phyloP scores from a whole-genome alignment of 2,329 filamentous ascomycete genomes.

The Phoma sp. region DNA sequence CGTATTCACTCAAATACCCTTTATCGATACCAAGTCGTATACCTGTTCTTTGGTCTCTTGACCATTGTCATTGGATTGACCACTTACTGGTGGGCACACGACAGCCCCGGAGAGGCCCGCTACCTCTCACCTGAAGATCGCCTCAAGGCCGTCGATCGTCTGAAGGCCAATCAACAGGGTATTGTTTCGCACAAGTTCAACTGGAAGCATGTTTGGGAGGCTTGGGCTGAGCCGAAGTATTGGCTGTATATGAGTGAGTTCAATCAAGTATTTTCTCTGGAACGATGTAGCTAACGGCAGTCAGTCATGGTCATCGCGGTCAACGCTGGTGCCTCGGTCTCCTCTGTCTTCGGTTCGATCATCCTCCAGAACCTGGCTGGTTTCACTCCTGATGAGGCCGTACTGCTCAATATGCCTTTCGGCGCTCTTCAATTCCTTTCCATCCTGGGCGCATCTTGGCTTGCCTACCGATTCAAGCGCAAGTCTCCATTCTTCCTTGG shows the following conservation, averaged over 20 bases:
- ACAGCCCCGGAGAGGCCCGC: slow-evolving; percentile 63
- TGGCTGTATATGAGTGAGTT: slow-evolving; percentile 50
- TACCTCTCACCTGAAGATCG: slow-evolving; percentile 69
- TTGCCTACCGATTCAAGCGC: slow-evolving; percentile 66
- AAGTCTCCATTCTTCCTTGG: slow-evolving; percentile 57
- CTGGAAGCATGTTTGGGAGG: slow-evolving; percentile 66
- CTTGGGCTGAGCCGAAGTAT: slow-evolving; percentile 60
- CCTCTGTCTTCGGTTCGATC: slow-evolving; percentile 66
- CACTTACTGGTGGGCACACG: slow-evolving; percentile 56
- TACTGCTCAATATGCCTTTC: slow-evolving; percentile 62
- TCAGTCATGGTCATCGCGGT: slow-evolving; percentile 31
- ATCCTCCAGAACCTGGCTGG: slow-evolving; percentile 63
- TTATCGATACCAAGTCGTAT: slow-evolving; percentile 66
- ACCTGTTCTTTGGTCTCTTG: slow-evolving; percentile 51
- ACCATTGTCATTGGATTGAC: slow-evolving; percentile 49
- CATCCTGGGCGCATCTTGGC: slow-evolving; percentile 54
- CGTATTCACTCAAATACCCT: slow-evolving; percentile 60
- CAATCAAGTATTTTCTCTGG: neutral
- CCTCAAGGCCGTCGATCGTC: slow-evolving; percentile 70
- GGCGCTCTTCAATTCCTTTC: slow-evolving; percentile 48
- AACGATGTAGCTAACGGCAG: neutral
- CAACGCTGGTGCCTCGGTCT: slow-evolving; percentile 51
- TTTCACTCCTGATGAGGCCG: slow-evolving; percentile 64
- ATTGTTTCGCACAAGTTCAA: slow-evolving; percentile 72
- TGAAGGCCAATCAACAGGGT: slow-evolving; percentile 76